phyloP scores from a whole-genome alignment of 2,329 filamentous ascomycete genomes.

The Colletotrichum horii region DNA sequence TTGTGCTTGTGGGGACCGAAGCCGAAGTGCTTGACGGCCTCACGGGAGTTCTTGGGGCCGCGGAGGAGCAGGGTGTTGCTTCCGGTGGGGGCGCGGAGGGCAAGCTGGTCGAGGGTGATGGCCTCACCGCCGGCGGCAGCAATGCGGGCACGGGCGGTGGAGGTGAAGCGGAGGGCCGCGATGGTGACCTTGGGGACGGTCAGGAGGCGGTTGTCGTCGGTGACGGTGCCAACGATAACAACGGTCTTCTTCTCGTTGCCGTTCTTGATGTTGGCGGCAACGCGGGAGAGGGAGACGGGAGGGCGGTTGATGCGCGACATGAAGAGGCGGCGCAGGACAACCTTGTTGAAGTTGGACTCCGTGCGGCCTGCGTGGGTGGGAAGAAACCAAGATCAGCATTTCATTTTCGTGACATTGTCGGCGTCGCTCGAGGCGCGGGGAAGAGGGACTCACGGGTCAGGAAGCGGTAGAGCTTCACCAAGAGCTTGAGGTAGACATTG shows the following conservation, averaged over 20 bases:
- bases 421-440: neutral
- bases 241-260: constrained; percentile 81
- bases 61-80: constrained; percentile 96
- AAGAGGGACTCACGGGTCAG: constrained; percentile 77
- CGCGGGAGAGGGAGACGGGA: constrained; percentile 92
- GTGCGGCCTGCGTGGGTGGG: constrained; percentile 73
- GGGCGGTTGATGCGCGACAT: constrained; percentile 99
- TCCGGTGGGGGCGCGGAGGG: constrained; percentile 91
- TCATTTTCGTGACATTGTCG: neutral
- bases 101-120: constrained; percentile 96
- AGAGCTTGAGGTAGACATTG: constrained; percentile 95
- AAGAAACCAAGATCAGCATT: neutral
- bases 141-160: constrained; percentile 93
- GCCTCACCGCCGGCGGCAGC: constrained; percentile 91
- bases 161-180: constrained; percentile 95
- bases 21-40: constrained; percentile 99
- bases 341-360: constrained; percentile 98
- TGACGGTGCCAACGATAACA: constrained; percentile 93
- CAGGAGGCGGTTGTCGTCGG: constrained; percentile 95
- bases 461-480: constrained; percentile 99
- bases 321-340: constrained; percentile 94
- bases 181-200: constrained; percentile 90
- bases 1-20: constrained; percentile 98
- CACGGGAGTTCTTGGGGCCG: constrained; percentile 96
- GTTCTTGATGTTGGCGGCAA: constrained; percentile 73